Evolutionary conservation across 192 early-diverging fungal species (phyloP), one percentile per base, ranked within the genome.

Genomic region (Rhizophagus clarus): DNA sequence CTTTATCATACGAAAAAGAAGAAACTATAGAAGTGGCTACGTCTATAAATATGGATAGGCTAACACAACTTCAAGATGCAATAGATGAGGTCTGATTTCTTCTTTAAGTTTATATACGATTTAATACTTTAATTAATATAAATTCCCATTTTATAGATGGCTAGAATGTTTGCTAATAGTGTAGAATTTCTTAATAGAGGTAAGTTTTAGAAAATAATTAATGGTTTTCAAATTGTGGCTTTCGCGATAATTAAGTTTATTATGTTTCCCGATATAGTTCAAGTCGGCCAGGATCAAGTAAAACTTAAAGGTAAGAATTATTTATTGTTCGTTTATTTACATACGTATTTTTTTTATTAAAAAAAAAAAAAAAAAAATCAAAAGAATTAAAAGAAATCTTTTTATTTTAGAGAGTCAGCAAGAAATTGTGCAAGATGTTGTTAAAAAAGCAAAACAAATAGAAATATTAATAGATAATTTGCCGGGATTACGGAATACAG

Each of bases 21-120:
- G 51, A 56, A 56, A 22, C 51, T 56, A 5, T 56, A 56, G 51
- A 56, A 6, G 51, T 20, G 51, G 51, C 51, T 56, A 56, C 51
- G 15, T 56, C 51, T 31, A 56, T 56, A 20, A 71, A 61, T 24
- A 86, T 86, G 85, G 85, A 86, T 82, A 72, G 85, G 51, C 56
- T 86, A 56, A 86, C 85, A 29, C 85, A 86, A 74, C 68, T 86
- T 26, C 85, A 86, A 42, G 81, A 86, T 79, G 78, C 83, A 11
- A 81, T 86, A 67, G 85, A 84, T 63, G 61, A 82, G 40, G 84
- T 82, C 78, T 60, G 47, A 28, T 31, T 12, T 4, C 15, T 68
- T 56, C 4, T n/a, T 22, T 20, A 51, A 15, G 49, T 17, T 56
- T 5, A 56, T 56, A 22, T 22, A 22, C 17, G 3, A 7, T 56